Base-by-base conservation (phyloP, 73 alveolate genomes). In the Uronychia setigera region DNA sequence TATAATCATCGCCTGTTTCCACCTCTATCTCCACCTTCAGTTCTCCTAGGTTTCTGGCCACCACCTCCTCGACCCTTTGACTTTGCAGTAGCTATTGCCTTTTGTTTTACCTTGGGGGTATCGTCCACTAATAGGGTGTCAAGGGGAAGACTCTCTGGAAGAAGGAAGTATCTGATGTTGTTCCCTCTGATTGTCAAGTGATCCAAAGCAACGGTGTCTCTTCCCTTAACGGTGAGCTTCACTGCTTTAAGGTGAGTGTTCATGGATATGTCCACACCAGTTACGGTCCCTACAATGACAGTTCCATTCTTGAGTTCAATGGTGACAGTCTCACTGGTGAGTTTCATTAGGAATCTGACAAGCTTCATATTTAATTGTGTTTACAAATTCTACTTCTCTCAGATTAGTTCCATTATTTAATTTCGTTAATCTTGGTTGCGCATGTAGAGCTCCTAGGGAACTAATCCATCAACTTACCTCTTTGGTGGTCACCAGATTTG, bases 221-320 rank as follows among this genome's bases (percentile, higher is more conserved):
- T 96, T 67, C 99, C 99, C 93, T 98, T 98, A 78, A 97, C 91
- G 35, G 99, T 97, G 93, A 98, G 80, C 94, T 97, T 97, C 80
- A 97, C 99, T 9, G 95, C 91, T 77, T 92, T 91, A 58, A 93
- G 81, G 79, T 91, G 98, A 57, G 98, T 96, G 89, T 97, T 97
- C 99, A 98, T 98, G 76, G 99, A 94, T 74, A 98, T 93, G 89
- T 98, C 99, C 31, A 98, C 99, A 77, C 99, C 95, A 74, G 96
- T 91, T 67, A 96, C 90, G 14, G 99, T 92, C 0, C 99, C 99
- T 77, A 93, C 97, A 74, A 98, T 98, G 79, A 97, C 98, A 11
- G 99, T 97, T 58, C 99, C 99, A 92, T 98, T 98, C 96, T 98
- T 98, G 79, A 98, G 94, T 85, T 98, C 99, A 60, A 98, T 97